Evolutionary conservation across 163 green algal genomes (phyloP).

Genomic region (Scenedesmus sp.): DNA sequence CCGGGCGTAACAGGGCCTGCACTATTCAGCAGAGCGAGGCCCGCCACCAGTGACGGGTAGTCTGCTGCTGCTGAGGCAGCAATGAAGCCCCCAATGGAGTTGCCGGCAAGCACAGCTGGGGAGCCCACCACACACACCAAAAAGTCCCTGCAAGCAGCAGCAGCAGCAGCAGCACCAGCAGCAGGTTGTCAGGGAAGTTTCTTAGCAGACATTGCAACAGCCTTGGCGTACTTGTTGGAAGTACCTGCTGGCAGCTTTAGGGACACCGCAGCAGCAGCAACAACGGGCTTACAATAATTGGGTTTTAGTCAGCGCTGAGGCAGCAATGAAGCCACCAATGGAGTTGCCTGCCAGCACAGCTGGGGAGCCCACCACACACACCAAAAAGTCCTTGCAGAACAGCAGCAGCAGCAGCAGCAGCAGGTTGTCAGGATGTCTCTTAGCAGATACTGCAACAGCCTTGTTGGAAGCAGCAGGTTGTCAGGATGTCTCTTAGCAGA

Average conservation of each 20-base stretch:
- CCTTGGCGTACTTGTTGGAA: no score
- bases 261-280: no score
- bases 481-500: slow-evolving; percentile 51
- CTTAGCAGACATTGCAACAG: no score
- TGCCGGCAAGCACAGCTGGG: slow-evolving; percentile 90
- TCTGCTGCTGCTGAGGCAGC: slow-evolving; percentile 80
- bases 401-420: neutral
- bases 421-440: no score
- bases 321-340: slow-evolving; percentile 93
- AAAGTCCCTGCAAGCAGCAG: slow-evolving; percentile 61
- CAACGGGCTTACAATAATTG: no score
- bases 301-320: slow-evolving; percentile 14
- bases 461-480: neutral
- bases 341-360: slow-evolving; percentile 94
- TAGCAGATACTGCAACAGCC: no score
- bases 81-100: slow-evolving; percentile 97
- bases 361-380: slow-evolving; percentile 80
- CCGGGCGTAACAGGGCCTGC: slow-evolving; percentile 72
- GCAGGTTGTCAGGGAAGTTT: no score
- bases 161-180: neutral
- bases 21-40: slow-evolving; percentile 86
- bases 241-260: no score
- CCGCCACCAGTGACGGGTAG: slow-evolving; percentile 75
- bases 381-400: slow-evolving; percentile 62
- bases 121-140: slow-evolving; percentile 77